A percentile compares a stretch with the other conserved stretches of the same genome.
phyloP scores from a whole-genome alignment of 2,329 filamentous ascomycete species.

The Juglanconis sp. region DNA sequence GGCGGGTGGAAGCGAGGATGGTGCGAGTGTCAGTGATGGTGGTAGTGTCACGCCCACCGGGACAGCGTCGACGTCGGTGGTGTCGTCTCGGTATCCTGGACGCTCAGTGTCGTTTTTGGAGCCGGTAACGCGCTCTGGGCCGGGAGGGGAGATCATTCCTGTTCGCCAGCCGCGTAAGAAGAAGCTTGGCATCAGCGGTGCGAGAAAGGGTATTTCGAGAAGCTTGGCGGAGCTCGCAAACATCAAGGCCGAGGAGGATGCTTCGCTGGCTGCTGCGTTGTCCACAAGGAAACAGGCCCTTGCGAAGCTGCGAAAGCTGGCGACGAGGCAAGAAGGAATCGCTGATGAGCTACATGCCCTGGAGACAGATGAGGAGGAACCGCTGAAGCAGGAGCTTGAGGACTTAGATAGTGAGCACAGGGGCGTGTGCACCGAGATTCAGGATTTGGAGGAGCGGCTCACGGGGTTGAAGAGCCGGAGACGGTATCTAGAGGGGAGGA shows the following conservation, averaged over 20 bases:
- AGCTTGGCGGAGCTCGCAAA: conserved; percentile 62
- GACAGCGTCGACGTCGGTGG: conserved; percentile 35
- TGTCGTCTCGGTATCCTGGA: conserved; percentile 28
- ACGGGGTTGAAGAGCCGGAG: conserved; percentile 58
- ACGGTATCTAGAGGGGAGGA: conserved; percentile 55
- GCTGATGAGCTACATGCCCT: conserved; percentile 50
- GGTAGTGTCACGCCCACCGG: conserved; percentile 41
- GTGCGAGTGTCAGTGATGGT: conserved; percentile 32
- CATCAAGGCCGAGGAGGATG: conserved; percentile 67
- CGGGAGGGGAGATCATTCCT: conserved; percentile 53
- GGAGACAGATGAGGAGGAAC: conserved; percentile 53
- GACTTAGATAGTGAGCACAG: conserved; percentile 54
- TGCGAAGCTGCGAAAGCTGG: conserved; percentile 52
- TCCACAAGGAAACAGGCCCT: conserved; percentile 56
- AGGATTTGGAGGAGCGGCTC: conserved; percentile 62
- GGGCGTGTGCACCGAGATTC: conserved; percentile 60
- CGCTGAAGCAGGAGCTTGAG: conserved; percentile 59
- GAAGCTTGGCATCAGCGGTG: conserved; percentile 56
- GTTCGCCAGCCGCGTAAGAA: conserved; percentile 55
- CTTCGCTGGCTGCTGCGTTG: conserved; percentile 55
- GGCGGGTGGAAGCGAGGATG: conserved; percentile 30
- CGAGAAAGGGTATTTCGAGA: conserved; percentile 61
- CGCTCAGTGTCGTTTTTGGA: conserved; percentile 39
- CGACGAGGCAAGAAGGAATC: conserved; percentile 48
- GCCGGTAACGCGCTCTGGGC: conserved; percentile 33